A percentile compares a stretch with the other conserved stretches of the same genome.
These are phyloP conservation scores for Hydrangea macrophylla DNA, from an alignment of 148 eudicot species.

Conservation along the genomic window DNA sequence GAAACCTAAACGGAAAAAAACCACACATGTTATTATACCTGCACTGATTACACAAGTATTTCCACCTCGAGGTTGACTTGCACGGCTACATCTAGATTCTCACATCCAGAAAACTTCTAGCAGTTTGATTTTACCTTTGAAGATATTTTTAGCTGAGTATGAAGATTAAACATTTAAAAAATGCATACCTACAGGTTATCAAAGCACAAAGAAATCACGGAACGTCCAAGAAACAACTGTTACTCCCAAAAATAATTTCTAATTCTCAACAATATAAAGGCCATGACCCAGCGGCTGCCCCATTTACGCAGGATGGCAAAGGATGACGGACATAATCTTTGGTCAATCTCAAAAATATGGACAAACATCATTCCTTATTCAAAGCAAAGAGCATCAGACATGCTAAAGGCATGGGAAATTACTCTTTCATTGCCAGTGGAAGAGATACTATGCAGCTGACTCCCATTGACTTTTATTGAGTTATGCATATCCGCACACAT, in stretches of 20 bases:
- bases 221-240: background rate
- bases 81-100: background rate
- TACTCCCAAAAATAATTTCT: background rate
- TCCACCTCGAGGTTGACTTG: background rate
- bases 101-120: background rate
- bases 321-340: background rate
- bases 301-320: background rate
- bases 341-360: background rate
- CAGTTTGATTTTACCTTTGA: background rate
- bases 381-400: background rate
- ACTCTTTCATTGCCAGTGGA: background rate
- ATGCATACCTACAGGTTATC: too few relatives aligned
- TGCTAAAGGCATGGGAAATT: background rate
- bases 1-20: slow-evolving; percentile 39
- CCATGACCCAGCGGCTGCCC: background rate
- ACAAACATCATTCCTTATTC: background rate
- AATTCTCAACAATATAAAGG: background rate
- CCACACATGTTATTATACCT: background rate
- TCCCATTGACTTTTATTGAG: background rate
- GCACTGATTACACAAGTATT: slow-evolving; percentile 1
- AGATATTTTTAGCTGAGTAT: too few relatives aligned
- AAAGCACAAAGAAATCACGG: background rate
- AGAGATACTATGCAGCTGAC: background rate
- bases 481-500: too few relatives aligned
- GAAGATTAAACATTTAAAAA: background rate